Evolutionary conservation across 2,329 filamentous ascomycete genomes (phyloP), one percentile per base, ranked within the genome.

Genomic region (Fusarium euwallaceae): DNA sequence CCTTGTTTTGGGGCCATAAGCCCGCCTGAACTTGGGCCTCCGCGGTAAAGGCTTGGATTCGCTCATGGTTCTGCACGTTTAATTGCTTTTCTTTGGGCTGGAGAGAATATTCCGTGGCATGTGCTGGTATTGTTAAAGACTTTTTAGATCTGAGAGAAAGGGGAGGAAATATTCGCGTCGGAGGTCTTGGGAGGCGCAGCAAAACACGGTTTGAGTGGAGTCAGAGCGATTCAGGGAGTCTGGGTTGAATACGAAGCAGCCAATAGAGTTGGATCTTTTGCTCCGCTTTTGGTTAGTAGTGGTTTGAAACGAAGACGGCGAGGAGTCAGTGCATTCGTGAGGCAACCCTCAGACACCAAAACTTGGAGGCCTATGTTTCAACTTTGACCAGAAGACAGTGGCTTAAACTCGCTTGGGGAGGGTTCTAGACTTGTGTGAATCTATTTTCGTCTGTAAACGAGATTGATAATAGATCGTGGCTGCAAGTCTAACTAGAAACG

Each of bases 1-100:
- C 22, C 75, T 71, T 20, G 70, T 67, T 63, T 77, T 77, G 8
- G 71, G 67, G 39, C 64, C 55, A 1, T 65, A 76, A 10, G 73
- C 73, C 16, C 73, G 61, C 34, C 61, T 67, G 43, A 66, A 72
- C 62, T 74, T 76, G 20, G 60, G 61, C 32, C 71, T 69, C 39
- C 63, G 70, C 3, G 67, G 71, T 2, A 66, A 3, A 37, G 70
- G 27, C 8, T 43, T 64, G 37, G 66, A 56, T 51, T 67, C 48
- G 27, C 58, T 68, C 11, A 53, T 36, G 48, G 17, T 55, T 14
- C n/a, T 6, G 8, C 27, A 27, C 17, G 27, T 10, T 7, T n/a
- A 24, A 8, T 56, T 34, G 4, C 39, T 20, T 14, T 32, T 9
- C 29, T 32, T 32, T 32, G 32, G 22, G 27, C 4, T 22, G 17